Percentiles rank a stretch among this genome's conserved stretches.
These are phyloP conservation scores for Suillus lakei DNA, from an alignment of 768 basidiomycete species.

Conservation along the genomic window DNA sequence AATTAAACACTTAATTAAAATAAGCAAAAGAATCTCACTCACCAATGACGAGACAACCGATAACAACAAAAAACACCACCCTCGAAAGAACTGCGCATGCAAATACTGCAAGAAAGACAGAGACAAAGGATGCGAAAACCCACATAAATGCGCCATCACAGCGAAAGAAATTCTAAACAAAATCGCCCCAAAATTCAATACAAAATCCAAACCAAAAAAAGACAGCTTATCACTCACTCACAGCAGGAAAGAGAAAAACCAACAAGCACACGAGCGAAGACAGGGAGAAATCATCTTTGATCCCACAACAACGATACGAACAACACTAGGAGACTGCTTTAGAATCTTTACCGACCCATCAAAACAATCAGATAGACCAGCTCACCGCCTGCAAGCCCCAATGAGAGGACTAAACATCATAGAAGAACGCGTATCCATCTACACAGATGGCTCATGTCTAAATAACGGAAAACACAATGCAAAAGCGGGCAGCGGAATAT, in stretches of 20 bases:
- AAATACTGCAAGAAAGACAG: constrained; percentile 4
- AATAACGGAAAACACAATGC: constrained; percentile 18
- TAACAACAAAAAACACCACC: too few species aligned
- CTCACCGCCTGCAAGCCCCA: not conserved
- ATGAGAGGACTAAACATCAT: not conserved
- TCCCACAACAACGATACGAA: not conserved
- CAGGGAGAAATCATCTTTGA: constrained; percentile 8
- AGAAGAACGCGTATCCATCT: constrained; percentile 8
- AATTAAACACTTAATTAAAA: too few species aligned
- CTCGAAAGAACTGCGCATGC: constrained; percentile 5
- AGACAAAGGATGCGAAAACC: not conserved
- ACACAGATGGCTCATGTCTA: constrained; percentile 31
- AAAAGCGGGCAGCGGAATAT: constrained; percentile 22
- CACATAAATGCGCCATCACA: constrained; percentile 14
- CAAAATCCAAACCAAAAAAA: not conserved
- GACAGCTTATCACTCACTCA: constrained; percentile 11
- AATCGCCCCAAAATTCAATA: not conserved
- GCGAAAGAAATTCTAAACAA: not conserved
- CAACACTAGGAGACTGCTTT: not conserved
- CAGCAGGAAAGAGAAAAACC: constrained; percentile 9
- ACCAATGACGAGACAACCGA: not conserved
- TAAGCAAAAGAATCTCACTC: not conserved
- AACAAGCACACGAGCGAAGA: not conserved
- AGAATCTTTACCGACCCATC: not conserved
- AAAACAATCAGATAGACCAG: not conserved